A percentile compares a stretch with the other conserved stretches of the same genome.
Evolutionary conservation across 139 green algal species (phyloP).

Genomic region (Nannochloris sp.): DNA sequence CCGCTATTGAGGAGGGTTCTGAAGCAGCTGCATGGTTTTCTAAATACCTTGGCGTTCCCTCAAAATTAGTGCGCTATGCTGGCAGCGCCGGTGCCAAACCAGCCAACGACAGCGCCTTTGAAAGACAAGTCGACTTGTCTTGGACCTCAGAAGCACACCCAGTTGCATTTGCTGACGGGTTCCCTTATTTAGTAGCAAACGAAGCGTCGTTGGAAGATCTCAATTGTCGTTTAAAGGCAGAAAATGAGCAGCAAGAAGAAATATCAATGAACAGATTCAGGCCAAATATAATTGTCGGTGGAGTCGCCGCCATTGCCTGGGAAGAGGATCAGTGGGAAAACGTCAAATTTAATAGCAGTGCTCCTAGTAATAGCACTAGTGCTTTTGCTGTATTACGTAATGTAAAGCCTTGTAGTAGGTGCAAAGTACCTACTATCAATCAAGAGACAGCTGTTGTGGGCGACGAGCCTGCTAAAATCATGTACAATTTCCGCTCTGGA

Average conservation of each 20-base stretch:
- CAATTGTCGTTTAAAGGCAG: conserved; percentile 33
- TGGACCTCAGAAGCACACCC: conserved; percentile 27
- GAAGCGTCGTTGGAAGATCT: conserved; percentile 48
- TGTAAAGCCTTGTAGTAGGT: conserved; percentile 64
- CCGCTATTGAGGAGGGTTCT: conserved; percentile 46
- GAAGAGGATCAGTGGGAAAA: conserved; percentile 52
- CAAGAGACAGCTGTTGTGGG: conserved; percentile 50
- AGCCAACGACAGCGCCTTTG: neutral
- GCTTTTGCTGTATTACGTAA: conserved; percentile 22
- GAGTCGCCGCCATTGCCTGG: conserved; percentile 16
- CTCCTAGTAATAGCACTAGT: too few relatives aligned
- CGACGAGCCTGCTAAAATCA: conserved; percentile 47
- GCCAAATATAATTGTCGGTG: conserved; percentile 63
- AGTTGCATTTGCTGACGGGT: conserved; percentile 57
- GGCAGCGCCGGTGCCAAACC: neutral
- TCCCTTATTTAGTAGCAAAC: conserved; percentile 47
- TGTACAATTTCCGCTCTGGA: conserved; percentile 32
- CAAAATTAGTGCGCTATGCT: conserved; percentile 50
- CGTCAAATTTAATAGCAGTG: conserved; percentile 25
- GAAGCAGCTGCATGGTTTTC: conserved; percentile 57
- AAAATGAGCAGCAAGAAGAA: too few relatives aligned
- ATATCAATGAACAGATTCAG: conserved; percentile 71
- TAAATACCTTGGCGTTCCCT: conserved; percentile 43
- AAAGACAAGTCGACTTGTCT: conserved; percentile 15
- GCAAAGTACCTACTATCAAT: conserved; percentile 62